Evolutionary conservation across 164 flowering plant species (phyloP).

Genomic region (Cinnamomum chago): DNA sequence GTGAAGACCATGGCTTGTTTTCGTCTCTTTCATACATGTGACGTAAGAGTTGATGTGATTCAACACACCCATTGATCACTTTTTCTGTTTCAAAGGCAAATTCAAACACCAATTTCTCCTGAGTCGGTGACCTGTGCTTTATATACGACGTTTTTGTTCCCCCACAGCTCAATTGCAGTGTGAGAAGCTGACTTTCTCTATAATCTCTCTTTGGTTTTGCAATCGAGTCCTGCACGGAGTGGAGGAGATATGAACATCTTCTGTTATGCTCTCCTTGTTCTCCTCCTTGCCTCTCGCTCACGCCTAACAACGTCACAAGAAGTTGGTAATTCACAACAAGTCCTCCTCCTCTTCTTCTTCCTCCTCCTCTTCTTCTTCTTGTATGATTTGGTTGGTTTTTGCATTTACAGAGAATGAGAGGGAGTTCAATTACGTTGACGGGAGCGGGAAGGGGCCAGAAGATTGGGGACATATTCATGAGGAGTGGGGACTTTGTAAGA

Average conservation of each 20-base stretch:
- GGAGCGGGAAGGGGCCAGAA: constrained; percentile 35
- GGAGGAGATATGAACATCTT: background rate
- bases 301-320: background rate
- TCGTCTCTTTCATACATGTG: too few relatives aligned
- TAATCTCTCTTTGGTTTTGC: background rate
- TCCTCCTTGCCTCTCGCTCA: background rate
- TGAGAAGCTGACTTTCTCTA: background rate
- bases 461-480: constrained; percentile 40
- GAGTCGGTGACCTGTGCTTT: background rate
- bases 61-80: too few relatives aligned
- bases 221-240: background rate
- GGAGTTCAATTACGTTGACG: constrained; percentile 33
- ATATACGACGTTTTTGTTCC: background rate
- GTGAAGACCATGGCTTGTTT: too few relatives aligned
- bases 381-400: background rate
- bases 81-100: too few relatives aligned
- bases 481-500: constrained; percentile 45
- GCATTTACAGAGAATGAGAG: constrained; percentile 44
- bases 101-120: too few relatives aligned
- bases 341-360: background rate
- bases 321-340: background rate
- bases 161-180: background rate
- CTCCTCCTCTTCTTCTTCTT: background rate
- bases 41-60: too few relatives aligned
- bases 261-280: background rate